Base-by-base conservation (phyloP, 768 basidiomycete genomes). In the Boletus vinaceobasis region DNA sequence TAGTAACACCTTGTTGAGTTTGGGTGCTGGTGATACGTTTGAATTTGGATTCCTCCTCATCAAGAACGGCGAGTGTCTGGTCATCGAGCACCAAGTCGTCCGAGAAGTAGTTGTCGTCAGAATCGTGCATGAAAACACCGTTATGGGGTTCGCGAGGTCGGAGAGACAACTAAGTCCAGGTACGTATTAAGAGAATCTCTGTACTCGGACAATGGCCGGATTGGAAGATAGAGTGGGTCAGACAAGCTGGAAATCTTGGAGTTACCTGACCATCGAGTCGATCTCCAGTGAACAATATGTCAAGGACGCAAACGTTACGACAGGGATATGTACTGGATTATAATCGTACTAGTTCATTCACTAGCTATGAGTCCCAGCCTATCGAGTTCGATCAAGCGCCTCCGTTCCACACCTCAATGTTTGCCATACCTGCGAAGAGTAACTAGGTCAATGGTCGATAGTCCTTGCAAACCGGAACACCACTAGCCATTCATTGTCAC, bases 81-180 rank as follows among this genome's bases (percentile, higher is more conserved):
- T 81, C 85, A 63, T 89, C 86, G 39, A 89, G 70, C 40, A 81
- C 74, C 57, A 87, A 73, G 51, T 85, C 85, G 66, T 86, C 86
- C 60, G 76, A 74, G 67, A 79, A 76, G 65, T 84, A 84, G 64
- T 85, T 79, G 68, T 88, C 88, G 69, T 88, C 88, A 31, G 79
- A 83, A 71, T 80, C 80, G 61, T 79, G 73, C 84, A 87, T 87
- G 53, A 52, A 57, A 56, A 46, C 29, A 23, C 48, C 31, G n/a
- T 33, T n/a, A n/a, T 15, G 38, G 38, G n/a, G 6, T 37, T 29
- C 19, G 43, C 29, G 21, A 50, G 7, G 45, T 45, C 9, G 39
- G n/a, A 36, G n/a, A 38, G 40, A 17, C 27, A 17, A 21, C 10
- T 7, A n/a, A 21, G 32, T 27, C 44, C 53, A 21, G 35, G 40